phyloP scores from a whole-genome alignment of 75 land plant genomes.

The Isoetes taiwanensis region DNA sequence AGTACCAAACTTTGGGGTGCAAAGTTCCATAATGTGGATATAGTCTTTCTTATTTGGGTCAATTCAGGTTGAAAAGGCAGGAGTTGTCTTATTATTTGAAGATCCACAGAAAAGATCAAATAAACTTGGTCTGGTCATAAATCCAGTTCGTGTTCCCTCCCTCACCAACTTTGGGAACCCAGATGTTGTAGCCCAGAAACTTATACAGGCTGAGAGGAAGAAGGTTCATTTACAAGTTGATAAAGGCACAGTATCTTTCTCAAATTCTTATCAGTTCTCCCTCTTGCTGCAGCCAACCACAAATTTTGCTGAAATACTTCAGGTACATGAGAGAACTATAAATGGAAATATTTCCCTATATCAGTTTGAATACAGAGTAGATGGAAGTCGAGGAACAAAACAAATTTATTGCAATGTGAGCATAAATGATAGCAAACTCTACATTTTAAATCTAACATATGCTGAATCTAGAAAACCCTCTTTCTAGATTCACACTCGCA shows the following conservation, averaged over 20 bases:
- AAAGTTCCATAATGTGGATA: too few species aligned
- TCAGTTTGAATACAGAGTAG: conserved; percentile 75
- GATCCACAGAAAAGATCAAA: conserved; percentile 45
- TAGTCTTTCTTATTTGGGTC: too few species aligned
- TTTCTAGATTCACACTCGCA: too few species aligned
- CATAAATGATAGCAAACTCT: conserved; percentile 69
- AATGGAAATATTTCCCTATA: conserved; percentile 50
- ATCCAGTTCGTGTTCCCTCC: conserved; percentile 57
- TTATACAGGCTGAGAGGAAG: conserved; percentile 71
- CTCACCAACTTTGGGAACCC: conserved; percentile 68
- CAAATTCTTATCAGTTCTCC: not conserved
- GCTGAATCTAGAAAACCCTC: conserved; percentile 56
- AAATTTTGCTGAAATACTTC: conserved; percentile 44
- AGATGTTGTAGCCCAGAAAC: conserved; percentile 76
- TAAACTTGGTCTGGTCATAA: conserved; percentile 84
- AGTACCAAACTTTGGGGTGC: too few species aligned
- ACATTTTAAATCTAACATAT: conserved; percentile 62
- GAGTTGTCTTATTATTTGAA: conserved; percentile 81
- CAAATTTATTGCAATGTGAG: conserved; percentile 77
- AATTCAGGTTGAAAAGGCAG: conserved; percentile 97
- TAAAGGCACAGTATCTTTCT: not conserved
- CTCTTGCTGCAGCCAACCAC: conserved; percentile 56
- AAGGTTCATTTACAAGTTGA: too few species aligned
- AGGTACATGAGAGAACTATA: conserved; percentile 39
- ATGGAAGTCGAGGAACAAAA: conserved; percentile 80